Evolutionary conservation across 176 grass and related monocot species (phyloP), one percentile per base, ranked within the genome.

Genomic region (Oryza meyeriana): DNA sequence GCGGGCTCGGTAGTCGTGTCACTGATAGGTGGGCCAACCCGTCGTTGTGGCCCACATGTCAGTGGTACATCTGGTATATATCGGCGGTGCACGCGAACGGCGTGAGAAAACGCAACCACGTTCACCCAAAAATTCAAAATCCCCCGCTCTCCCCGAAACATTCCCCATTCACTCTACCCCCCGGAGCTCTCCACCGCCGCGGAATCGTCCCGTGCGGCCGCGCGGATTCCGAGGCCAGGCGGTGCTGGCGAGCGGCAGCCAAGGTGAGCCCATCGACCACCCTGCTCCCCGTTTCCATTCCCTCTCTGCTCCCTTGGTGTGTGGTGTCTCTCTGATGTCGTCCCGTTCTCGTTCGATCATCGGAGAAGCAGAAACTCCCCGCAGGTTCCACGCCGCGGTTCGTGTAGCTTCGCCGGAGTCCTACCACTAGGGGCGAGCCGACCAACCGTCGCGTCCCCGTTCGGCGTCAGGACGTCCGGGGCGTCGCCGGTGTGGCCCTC

Each of bases 261-360:
- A 66, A 86, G 80, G 73, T 61, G 86, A 89, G 72, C 16, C 42
- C 8, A 36, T 13, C 61, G 24, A 35, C 66, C 33, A 39, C 44
- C 22, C 33, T 29, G 25, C 36, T 57, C 41, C 35, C 12, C 66
- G 75, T 48, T 61, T 26, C 34, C 35, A 12, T 57, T 75, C 58
- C 39, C 12, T 36, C 33, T 42, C 61, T 25, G 3, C 25, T 39
- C 66, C 62, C 28, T 31, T 42, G 40, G 38, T 39, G 42, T 8
- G 42, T 14, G 42, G 31, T 4, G 17, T 3, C 31, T 86, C 68
- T 39, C 4, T 11, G 25, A 65, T 47, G 6, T 52, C 40, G 36
- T 48, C 27, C 41, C 40, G 82, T 67, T 36, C 20, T 75, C 74
- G 28, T 18, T 67, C 66, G 16, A 62, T 10, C 10, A 14, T 39